phyloP scores from a whole-genome alignment of 164 flowering plant genomes.

The Macadamia tetraphylla region DNA sequence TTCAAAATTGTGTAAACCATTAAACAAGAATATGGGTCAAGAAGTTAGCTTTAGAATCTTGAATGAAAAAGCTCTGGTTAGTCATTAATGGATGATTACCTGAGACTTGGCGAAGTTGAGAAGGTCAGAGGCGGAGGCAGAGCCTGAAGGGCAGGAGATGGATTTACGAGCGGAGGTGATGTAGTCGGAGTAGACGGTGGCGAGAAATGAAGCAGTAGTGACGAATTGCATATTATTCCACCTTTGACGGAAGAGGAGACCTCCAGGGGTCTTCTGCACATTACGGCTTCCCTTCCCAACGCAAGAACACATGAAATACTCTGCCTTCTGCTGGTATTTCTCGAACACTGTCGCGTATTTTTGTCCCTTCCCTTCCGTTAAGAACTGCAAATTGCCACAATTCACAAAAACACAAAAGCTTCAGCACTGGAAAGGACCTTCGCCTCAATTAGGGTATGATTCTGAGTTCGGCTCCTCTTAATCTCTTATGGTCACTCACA shows the following conservation, averaged over 20 bases:
- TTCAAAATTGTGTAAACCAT: neutral
- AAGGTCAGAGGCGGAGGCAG: slow-evolving; percentile 51
- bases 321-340: slow-evolving; percentile 69
- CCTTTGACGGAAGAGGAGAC: slow-evolving; percentile 74
- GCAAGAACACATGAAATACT: slow-evolving; percentile 79
- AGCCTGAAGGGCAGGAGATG: slow-evolving; percentile 50
- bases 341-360: slow-evolving; percentile 43
- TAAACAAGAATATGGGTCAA: too few species aligned
- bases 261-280: slow-evolving; percentile 83
- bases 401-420: too few species aligned
- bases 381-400: slow-evolving; percentile 35
- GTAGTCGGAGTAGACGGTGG: slow-evolving; percentile 81
- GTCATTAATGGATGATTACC: slow-evolving; percentile 23
- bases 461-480: too few species aligned
- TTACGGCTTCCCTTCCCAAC: slow-evolving; percentile 66
- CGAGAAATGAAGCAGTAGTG: slow-evolving; percentile 72
- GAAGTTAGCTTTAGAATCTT: too few species aligned
- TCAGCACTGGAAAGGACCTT: too few species aligned
- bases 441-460: too few species aligned
- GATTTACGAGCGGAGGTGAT: slow-evolving; percentile 49
- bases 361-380: slow-evolving; percentile 79
- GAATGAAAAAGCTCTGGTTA: too few species aligned
- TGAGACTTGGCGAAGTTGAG: slow-evolving; percentile 74
- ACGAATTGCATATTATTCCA: slow-evolving; percentile 98
- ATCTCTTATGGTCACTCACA: too few species aligned